Base-by-base conservation (phyloP, 1,284 basidiomycete species). In the Coniferiporia sulphurascens region DNA sequence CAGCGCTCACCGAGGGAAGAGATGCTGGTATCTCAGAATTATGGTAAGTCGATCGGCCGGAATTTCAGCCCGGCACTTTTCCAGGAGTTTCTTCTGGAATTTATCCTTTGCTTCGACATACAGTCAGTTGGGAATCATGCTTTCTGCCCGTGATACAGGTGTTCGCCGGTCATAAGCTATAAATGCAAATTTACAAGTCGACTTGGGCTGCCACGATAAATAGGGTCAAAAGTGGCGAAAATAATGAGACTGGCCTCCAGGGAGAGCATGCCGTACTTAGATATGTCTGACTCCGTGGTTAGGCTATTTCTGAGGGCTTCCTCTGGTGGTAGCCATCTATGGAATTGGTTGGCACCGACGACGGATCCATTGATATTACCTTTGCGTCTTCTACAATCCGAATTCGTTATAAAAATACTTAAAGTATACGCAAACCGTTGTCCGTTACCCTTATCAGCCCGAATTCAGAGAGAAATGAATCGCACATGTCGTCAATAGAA, bases 381-480 rank as follows among this genome's bases (percentile, higher is more conserved):
- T 81, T 74, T 17, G 80, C 15, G 13, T n/a, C n/a, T 41, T 52
- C 35, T 12, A 74, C 78, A 81, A 59, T 13, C 19, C 19, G 10
- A 36, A 10, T 21, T 19, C 2, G 15, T 5, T 4, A 10, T 35
- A 35, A 2, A 19, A 17, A n/a, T 19, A n/a, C n/a, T 17, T 13
- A 36, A 8, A 36, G 7, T 13, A 19, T 3, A 2, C 15, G n/a
- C 7, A n/a, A 3, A 17, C 36, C 32, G 12, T 22, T 57, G 6
- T 4, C 4, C n/a, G 12, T 35, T 41, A 56, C 55, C 46, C 43
- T 56, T 10, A 27, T 67, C 59, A 85, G 72, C n/a, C 83, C 82
- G 65, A 84, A 84, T 64, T 85, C 83, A 4, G 83, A 75, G 32
- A 85, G 70, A 12, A 81, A 71, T 19, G 83, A 80, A 19, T 73